phyloP scores from a whole-genome alignment of 331 rosid genomes.

The Arachis monticola region DNA sequence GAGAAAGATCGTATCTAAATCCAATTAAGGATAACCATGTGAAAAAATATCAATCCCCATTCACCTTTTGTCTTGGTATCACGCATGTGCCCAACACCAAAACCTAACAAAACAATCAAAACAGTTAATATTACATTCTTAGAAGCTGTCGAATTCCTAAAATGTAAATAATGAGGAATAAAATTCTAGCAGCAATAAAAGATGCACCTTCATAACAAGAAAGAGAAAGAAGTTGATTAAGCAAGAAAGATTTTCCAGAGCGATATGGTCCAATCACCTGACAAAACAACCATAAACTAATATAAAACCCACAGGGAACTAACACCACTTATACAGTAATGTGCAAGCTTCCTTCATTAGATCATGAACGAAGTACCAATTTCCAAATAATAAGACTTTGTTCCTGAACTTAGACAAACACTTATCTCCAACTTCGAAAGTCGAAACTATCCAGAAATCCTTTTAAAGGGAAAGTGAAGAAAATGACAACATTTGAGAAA shows the following conservation, averaged over 20 bases:
- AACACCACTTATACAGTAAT: slow-evolving; percentile 15
- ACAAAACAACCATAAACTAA: slow-evolving; percentile 41
- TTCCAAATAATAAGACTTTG: slow-evolving; percentile 5
- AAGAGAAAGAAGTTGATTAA: slow-evolving; percentile 96
- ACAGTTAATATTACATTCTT: slow-evolving; percentile 11
- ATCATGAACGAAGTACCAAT: slow-evolving; percentile 6
- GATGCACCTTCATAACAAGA: slow-evolving; percentile 88
- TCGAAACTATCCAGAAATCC: slow-evolving; percentile 14
- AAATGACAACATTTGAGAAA: slow-evolving; percentile 16
- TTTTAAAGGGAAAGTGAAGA: background rate
- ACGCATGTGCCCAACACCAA: slow-evolving; percentile 99
- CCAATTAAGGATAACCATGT: slow-evolving; percentile 34
- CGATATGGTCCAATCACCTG: slow-evolving; percentile 99
- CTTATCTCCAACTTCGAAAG: background rate
- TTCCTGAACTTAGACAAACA: background rate
- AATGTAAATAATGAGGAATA: background rate
- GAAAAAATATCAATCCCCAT: slow-evolving; percentile 33
- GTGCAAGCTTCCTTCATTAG: slow-evolving; percentile 14
- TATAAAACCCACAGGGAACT: slow-evolving; percentile 13
- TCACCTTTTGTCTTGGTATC: slow-evolving; percentile 96
- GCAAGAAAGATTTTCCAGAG: slow-evolving; percentile 96
- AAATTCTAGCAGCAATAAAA: slow-evolving; percentile 32
- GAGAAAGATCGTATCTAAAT: slow-evolving; percentile 20
- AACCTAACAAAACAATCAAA: slow-evolving; percentile 57
- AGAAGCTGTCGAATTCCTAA: slow-evolving; percentile 36